Conservation (phyloP, 2,329 filamentous ascomycete species). For the Lasiodiplodia gonubiensis region DNA sequence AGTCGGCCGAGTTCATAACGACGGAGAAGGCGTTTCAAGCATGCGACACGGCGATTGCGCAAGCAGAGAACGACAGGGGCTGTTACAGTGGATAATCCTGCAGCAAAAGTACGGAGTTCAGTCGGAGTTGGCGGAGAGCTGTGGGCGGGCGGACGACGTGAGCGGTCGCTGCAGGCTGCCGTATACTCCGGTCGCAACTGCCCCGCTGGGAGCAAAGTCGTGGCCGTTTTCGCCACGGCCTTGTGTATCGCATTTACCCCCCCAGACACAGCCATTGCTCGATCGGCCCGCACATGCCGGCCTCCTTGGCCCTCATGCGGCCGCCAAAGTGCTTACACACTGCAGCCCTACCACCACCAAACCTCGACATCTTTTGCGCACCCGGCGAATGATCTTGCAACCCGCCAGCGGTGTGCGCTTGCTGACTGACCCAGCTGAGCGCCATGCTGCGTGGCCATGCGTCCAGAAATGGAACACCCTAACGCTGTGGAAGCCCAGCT, state of each 20-base stretch:
- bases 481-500: neutral
- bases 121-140: slow-evolving; percentile 12
- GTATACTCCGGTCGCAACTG: slow-evolving; percentile 3
- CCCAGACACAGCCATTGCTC: neutral
- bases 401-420: slow-evolving; percentile 19
- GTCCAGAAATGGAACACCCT: slow-evolving; percentile 12
- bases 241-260: no score
- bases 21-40: neutral
- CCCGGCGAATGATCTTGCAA: neutral
- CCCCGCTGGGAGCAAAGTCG: neutral
- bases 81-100: neutral
- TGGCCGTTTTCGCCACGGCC: neutral
- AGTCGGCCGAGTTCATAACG: neutral
- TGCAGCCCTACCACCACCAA: slow-evolving; percentile 1
- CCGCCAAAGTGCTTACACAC: slow-evolving; percentile 4
- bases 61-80: neutral
- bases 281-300: neutral
- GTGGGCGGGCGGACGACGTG: neutral
- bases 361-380: neutral
- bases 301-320: neutral
- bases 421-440: slow-evolving; percentile 23
- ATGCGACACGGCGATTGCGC: neutral
- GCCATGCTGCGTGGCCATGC: neutral
- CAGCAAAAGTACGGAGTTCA: neutral
- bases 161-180: neutral